phyloP scores from a whole-genome alignment of 306 rosid species.

The barrel medic (Medicago truncatula) region MtrunA17r5.0-ANR NC_053042.1:40781001-40781500 shows the following conservation, averaged over 20 bases:
- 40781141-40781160: slow-evolving; percentile 74
- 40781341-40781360: slow-evolving; percentile 15
- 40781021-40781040: too few species aligned
- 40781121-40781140: slow-evolving; percentile 41
- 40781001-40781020: slow-evolving; percentile 64
- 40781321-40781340: slow-evolving; percentile 15
- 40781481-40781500: slow-evolving; percentile 66
- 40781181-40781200: slow-evolving; percentile 90
- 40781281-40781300: neutral
- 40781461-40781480: slow-evolving; percentile 54
- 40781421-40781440: slow-evolving; percentile 66
- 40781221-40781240: slow-evolving; percentile 62
- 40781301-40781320: slow-evolving; percentile 24
- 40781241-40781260: neutral
- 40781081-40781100: neutral
- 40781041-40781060: neutral
- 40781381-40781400: slow-evolving; percentile 59
- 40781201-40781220: slow-evolving; percentile 66
- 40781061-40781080: slow-evolving; percentile 25
- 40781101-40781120: slow-evolving; percentile 27
- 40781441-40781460: slow-evolving; percentile 64
- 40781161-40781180: slow-evolving; percentile 85
- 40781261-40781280: neutral
- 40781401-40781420: slow-evolving; percentile 83
- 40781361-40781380: slow-evolving; percentile 1